Evolutionary conservation across 495 filamentous ascomycete genomes (phyloP), one percentile per base, ranked within the genome.

Genomic region (Chlorociboria aeruginascens): DNA sequence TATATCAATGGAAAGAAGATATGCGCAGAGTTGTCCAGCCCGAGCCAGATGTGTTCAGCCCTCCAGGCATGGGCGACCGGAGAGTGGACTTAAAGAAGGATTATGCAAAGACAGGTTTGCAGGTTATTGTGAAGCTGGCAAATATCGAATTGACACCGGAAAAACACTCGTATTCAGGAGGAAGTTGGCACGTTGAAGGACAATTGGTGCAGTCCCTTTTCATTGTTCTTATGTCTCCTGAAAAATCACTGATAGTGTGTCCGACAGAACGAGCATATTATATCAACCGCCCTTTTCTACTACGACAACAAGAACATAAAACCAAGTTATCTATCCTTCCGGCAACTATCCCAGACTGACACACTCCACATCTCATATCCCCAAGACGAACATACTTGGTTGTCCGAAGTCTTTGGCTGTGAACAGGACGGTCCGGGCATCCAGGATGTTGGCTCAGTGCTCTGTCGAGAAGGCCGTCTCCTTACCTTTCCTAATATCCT

Each of bases 301-400:
- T 81, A 78, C 55, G 73, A 79, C 49, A 62, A 53, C 43, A 63
- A 77, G 3, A 85, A 87, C 57, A 73, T 83, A 44, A 78, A 71
- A 6, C 58, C 69, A 6, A 74, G 66, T 47, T 55, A 52, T 25
- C 66, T 85, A 0, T 54, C 65, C 0, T 81, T 84, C 55, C 70
- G 72, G 11, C 65, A 73, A 32, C 52, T 52, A 28, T 30, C 32
- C 6, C 2, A 9, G 0, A 42, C 16, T 32, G 49, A 63, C 12
- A 54, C 46, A 38, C 25, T 45, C 36, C 50, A 54, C 31, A n/a
- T 40, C 8, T 6, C 11, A 0, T 39, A 52, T n/a, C 31, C 13
- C 12, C 35, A 46, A 44, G 13, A 40, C 49, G n/a, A 38, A 51
- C 0, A 57, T 43, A 1, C 28, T 8, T 55, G 43, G 45, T n/a